Conservation (phyloP, 2,329 filamentous ascomycete genomes). For the Talaromyces atroroseus region DNA sequence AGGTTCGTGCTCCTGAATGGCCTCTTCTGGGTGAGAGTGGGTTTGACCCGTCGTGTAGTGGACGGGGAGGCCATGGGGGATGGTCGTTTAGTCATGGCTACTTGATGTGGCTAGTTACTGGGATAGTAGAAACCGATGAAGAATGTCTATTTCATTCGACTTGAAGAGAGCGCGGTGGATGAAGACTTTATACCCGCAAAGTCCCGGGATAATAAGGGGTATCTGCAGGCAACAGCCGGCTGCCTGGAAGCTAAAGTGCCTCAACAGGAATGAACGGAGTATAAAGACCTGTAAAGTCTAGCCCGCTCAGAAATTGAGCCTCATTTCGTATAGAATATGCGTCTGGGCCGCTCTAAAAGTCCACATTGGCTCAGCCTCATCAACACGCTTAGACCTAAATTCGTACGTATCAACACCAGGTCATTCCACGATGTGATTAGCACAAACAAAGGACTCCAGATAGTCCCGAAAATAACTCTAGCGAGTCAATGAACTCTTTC, state of each 20-base stretch:
- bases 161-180: background rate
- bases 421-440: too few relatives aligned
- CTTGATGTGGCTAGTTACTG: background rate
- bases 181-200: background rate
- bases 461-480: too few relatives aligned
- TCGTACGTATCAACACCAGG: too few relatives aligned
- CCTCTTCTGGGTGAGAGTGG: conserved; percentile 1
- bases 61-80: background rate
- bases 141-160: background rate
- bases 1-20: conserved; percentile 14
- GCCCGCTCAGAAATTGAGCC: too few relatives aligned
- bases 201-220: background rate
- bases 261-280: too few relatives aligned
- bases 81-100: background rate
- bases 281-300: too few relatives aligned
- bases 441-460: too few relatives aligned
- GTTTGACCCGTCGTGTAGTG: conserved; percentile 5
- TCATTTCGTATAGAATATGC: too few relatives aligned
- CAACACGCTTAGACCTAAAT: too few relatives aligned
- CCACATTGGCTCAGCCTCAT: too few relatives aligned
- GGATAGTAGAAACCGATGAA: background rate
- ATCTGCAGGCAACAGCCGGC: background rate
- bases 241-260: background rate
- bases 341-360: too few relatives aligned
- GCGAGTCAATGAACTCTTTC: too few relatives aligned